phyloP scores from a whole-genome alignment of 2,329 filamentous ascomycete species.

The Sporothrix inflata region DNA sequence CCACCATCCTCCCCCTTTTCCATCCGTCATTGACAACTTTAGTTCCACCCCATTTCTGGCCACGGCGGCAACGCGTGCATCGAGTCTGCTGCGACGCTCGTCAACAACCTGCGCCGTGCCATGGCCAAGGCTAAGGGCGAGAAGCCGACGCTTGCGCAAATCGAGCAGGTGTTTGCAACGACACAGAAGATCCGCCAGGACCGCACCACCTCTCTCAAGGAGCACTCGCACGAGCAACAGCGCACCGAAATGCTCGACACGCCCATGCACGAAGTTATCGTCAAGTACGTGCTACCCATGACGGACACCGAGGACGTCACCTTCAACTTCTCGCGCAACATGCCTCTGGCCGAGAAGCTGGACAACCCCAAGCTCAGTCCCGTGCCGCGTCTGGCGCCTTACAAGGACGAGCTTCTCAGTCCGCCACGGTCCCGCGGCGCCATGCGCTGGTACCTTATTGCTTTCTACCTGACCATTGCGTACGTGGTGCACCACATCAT shows the following conservation, averaged over 20 bases:
- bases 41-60: conserved; percentile 36
- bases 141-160: conserved; percentile 22
- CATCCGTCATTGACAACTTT: neutral
- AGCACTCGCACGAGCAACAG: conserved; percentile 31
- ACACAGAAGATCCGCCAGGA: conserved; percentile 27
- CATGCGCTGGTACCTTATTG: conserved; percentile 6
- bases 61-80: conserved; percentile 39
- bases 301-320: conserved; percentile 27
- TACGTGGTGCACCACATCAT: conserved; percentile 17
- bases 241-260: conserved; percentile 28
- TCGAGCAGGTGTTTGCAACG: conserved; percentile 23
- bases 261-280: conserved; percentile 14
- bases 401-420: conserved; percentile 31
- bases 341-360: conserved; percentile 28
- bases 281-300: conserved; percentile 12
- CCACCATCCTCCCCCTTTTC: neutral
- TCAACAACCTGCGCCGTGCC: conserved; percentile 31
- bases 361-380: conserved; percentile 2
- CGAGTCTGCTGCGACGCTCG: conserved; percentile 35
- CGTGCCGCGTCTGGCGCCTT: conserved; percentile 28
- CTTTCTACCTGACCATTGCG: conserved; percentile 21
- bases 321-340: conserved; percentile 28
- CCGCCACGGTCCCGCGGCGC: neutral
- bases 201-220: conserved; percentile 1
- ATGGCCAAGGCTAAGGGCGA: conserved; percentile 10